These are phyloP conservation scores for Dentipellis fragilis DNA, from an alignment of 768 basidiomycete genomes.

Conservation along the genomic window DNA sequence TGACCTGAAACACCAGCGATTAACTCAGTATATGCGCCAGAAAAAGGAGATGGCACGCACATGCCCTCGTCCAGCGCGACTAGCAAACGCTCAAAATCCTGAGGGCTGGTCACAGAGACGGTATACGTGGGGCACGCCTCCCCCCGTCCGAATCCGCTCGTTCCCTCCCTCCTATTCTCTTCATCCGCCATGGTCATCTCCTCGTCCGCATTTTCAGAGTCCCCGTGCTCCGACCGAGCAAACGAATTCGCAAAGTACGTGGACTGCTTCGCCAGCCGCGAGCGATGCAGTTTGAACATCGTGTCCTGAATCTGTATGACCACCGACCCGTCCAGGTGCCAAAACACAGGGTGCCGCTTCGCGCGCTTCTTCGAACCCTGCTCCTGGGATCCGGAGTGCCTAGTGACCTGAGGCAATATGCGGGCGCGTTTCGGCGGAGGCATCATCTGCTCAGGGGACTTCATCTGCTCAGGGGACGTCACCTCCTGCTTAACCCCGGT, in stretches of 20 bases:
- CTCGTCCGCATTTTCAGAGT: not conserved
- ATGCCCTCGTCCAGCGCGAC: slow-evolving; percentile 22
- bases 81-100: slow-evolving; percentile 26
- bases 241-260: slow-evolving; percentile 24
- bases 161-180: not conserved
- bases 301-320: slow-evolving; percentile 25
- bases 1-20: slow-evolving; percentile 6
- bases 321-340: slow-evolving; percentile 27
- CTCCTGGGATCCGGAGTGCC: not conserved
- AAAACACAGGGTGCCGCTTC: slow-evolving; percentile 16
- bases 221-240: not conserved
- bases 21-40: not conserved
- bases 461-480: not conserved
- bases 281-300: slow-evolving; percentile 27
- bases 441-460: not conserved
- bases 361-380: not conserved
- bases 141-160: not conserved
- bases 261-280: slow-evolving; percentile 22
- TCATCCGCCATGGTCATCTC: not conserved
- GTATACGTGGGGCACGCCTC: slow-evolving; percentile 16
- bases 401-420: not conserved
- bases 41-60: slow-evolving; percentile 15
- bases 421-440: not conserved
- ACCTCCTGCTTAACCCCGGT: not conserved
- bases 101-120: slow-evolving; percentile 16